Conservation (phyloP, 1,284 basidiomycete species). For the Lignosus rhinocerotis region DNA sequence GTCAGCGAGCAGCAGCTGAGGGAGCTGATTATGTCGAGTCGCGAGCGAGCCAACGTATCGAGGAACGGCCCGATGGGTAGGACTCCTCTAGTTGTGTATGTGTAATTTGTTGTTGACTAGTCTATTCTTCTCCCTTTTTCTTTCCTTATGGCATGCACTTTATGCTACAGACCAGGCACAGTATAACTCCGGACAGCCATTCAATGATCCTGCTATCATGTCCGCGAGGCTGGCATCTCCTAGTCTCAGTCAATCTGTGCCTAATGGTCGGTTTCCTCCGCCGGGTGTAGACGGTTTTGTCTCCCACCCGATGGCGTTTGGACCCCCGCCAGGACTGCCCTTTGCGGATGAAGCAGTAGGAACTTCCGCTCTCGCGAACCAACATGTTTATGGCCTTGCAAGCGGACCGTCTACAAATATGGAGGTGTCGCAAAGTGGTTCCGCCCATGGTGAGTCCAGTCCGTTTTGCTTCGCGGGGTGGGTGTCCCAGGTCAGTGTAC, state of each 20-base stretch:
- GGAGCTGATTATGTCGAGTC: conserved; percentile 70
- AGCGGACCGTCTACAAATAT: conserved; percentile 26
- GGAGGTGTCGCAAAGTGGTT: conserved; percentile 38
- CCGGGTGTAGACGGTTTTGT: conserved; percentile 26
- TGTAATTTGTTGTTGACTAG: conserved; percentile 43
- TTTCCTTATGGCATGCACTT: conserved; percentile 24
- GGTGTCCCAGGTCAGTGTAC: conserved; percentile 73
- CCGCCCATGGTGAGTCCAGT: conserved; percentile 66
- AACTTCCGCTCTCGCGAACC: conserved; percentile 25
- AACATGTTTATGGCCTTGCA: conserved; percentile 23
- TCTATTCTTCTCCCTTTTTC: neutral
- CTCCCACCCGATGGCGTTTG: conserved; percentile 42
- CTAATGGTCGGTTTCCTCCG: conserved; percentile 28
- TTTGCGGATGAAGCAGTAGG: conserved; percentile 41
- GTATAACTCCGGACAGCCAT: conserved; percentile 46
- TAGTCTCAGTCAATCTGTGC: conserved; percentile 26
- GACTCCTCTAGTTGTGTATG: conserved; percentile 47
- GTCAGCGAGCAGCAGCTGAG: conserved; percentile 74
- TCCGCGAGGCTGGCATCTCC: conserved; percentile 63
- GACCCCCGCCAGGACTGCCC: conserved; percentile 65
- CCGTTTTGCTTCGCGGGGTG: conserved; percentile 58
- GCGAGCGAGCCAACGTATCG: conserved; percentile 46
- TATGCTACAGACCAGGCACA: conserved; percentile 32
- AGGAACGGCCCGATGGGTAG: conserved; percentile 47
- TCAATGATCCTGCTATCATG: conserved; percentile 82